phyloP scores from a whole-genome alignment of 768 basidiomycete genomes.

The Phaeotremella skinneri region DNA sequence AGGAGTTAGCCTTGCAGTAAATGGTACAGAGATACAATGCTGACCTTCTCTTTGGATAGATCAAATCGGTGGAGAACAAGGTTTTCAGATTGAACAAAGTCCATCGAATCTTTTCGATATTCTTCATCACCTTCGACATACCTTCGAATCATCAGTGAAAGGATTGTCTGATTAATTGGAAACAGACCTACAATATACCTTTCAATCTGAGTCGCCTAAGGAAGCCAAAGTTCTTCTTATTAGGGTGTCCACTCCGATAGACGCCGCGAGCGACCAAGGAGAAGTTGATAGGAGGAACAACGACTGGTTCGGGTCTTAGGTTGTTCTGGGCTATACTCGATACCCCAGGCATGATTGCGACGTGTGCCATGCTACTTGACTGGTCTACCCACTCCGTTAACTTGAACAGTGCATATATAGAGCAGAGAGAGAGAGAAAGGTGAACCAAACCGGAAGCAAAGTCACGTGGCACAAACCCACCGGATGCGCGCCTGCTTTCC shows the following conservation, averaged over 20 bases:
- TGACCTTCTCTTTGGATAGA: constrained; percentile 36
- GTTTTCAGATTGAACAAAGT: constrained; percentile 26
- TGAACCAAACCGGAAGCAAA: too few relatives aligned
- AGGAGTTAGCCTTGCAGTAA: background rate
- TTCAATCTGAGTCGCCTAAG: constrained; percentile 40
- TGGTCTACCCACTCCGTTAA: too few relatives aligned
- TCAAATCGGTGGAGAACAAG: constrained; percentile 32
- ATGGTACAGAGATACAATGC: background rate
- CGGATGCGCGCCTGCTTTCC: too few relatives aligned
- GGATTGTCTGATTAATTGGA: constrained; percentile 1
- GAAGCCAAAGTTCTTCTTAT: constrained; percentile 47
- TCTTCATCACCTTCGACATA: constrained; percentile 40
- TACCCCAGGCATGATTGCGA: too few relatives aligned
- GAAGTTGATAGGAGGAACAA: constrained; percentile 50
- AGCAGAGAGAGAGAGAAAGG: too few relatives aligned
- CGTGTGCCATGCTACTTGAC: too few relatives aligned
- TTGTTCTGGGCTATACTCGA: too few relatives aligned
- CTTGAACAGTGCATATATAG: too few relatives aligned
- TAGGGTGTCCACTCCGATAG: constrained; percentile 50
- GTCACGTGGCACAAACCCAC: too few relatives aligned
- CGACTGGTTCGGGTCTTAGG: too few relatives aligned
- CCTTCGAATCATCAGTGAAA: too few relatives aligned
- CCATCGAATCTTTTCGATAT: constrained; percentile 40
- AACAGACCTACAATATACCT: constrained; percentile 41
- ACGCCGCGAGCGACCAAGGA: constrained; percentile 40